Percentiles rank a stretch among this genome's conserved stretches.
These are phyloP conservation scores for Ambrosia trifida DNA, from an alignment of 129 eudicot genomes.

Conservation along the genomic window DNA sequence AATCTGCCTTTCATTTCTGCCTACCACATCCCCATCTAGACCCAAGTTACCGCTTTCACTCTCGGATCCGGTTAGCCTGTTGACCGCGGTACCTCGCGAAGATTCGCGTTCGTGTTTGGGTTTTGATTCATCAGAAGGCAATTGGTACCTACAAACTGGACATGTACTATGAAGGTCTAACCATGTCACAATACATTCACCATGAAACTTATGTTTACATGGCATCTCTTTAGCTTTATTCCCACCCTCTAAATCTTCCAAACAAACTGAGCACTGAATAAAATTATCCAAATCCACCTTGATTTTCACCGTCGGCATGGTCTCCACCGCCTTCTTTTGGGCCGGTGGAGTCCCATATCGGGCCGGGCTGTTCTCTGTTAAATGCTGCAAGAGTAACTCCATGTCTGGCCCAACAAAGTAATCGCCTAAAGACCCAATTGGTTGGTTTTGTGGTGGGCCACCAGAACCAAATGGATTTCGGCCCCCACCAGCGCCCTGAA, in stretches of 20 bases:
- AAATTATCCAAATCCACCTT: slow-evolving; percentile 37
- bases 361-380: slow-evolving; percentile 63
- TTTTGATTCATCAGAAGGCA: slow-evolving; percentile 52
- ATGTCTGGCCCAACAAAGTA: slow-evolving; percentile 68
- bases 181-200: slow-evolving; percentile 55
- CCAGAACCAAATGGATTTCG: slow-evolving; percentile 27
- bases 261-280: slow-evolving; percentile 53
- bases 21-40: slow-evolving; percentile 27
- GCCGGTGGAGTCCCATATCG: slow-evolving; percentile 77
- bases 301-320: slow-evolving; percentile 47
- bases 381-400: slow-evolving; percentile 62
- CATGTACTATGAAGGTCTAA: slow-evolving; percentile 62
- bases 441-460: slow-evolving; percentile 23
- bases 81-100: slow-evolving; percentile 13
- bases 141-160: slow-evolving; percentile 57
- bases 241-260: slow-evolving; percentile 56
- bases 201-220: slow-evolving; percentile 55
- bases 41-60: slow-evolving; percentile 10
- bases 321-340: slow-evolving; percentile 50
- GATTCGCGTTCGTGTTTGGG: slow-evolving; percentile 21
- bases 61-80: slow-evolving; percentile 21
- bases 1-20: slow-evolving; percentile 43
- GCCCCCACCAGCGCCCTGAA: slow-evolving; percentile 45
- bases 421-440: slow-evolving; percentile 47
- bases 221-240: slow-evolving; percentile 56